phyloP scores from a whole-genome alignment of 2,329 filamentous ascomycete genomes.

The Phialophora tarda region DNA sequence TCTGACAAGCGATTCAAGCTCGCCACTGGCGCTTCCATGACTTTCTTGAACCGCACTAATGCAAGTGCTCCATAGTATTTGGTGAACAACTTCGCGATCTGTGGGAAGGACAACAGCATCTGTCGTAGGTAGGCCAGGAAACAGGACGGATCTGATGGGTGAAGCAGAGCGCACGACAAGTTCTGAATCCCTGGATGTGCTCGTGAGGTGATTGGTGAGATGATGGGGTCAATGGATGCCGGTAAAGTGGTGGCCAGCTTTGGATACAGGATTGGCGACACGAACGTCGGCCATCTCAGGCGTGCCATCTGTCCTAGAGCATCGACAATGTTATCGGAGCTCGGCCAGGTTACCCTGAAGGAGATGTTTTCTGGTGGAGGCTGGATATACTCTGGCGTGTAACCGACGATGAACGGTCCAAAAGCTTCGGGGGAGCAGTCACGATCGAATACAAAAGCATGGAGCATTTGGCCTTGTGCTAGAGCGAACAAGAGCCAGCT shows the following conservation, averaged over 20 bases:
- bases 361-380: constrained; percentile 72
- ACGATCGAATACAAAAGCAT: constrained; percentile 76
- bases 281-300: constrained; percentile 83
- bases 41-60: constrained; percentile 68
- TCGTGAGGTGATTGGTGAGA: constrained; percentile 78
- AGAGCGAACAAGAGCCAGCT: constrained; percentile 82
- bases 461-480: constrained; percentile 75
- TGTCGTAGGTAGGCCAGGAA: constrained; percentile 85
- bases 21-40: constrained; percentile 72
- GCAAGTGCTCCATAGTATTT: constrained; percentile 71
- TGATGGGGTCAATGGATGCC: constrained; percentile 66
- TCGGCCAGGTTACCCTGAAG: constrained; percentile 72
- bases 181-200: constrained; percentile 82
- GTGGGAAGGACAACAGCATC: constrained; percentile 82
- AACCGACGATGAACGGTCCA: constrained; percentile 69
- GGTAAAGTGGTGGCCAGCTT: constrained; percentile 64
- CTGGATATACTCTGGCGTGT: constrained; percentile 81
- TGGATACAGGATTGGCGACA: constrained; percentile 86
- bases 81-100: constrained; percentile 76
- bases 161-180: constrained; percentile 86
- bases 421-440: constrained; percentile 72
- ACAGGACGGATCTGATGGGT: constrained; percentile 87
- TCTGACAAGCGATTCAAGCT: constrained; percentile 70
- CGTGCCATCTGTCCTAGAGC: constrained; percentile 80
- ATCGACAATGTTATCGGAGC: constrained; percentile 75